Conservation (phyloP, 345 rosid species). For the Limnanthes douglasii region DNA sequence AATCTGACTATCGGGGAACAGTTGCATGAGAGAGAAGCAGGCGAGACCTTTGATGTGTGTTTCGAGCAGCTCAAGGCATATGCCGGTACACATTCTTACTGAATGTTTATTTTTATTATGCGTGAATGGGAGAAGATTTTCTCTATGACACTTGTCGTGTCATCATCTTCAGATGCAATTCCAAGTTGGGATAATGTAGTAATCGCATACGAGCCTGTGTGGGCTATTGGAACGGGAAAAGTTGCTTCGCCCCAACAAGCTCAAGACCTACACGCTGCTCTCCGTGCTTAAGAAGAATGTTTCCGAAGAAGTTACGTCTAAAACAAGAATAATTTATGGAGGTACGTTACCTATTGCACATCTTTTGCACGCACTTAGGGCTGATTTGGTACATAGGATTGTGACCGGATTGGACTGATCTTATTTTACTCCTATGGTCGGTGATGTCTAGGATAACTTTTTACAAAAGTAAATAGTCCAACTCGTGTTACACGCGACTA, state of each 20-base stretch:
- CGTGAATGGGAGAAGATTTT: too few species aligned
- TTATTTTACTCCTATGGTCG: too few species aligned
- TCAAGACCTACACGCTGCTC: constrained; percentile 85
- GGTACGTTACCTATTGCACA: too few species aligned
- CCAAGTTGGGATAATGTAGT: constrained; percentile 88
- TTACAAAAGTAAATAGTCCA: too few species aligned
- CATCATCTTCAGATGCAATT: constrained; percentile 44
- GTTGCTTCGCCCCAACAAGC: constrained; percentile 94
- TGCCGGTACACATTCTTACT: constrained; percentile 39
- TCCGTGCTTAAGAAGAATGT: constrained; percentile 78
- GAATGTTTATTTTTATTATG: neutral
- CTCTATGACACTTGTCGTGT: neutral
- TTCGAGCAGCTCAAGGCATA: constrained; percentile 77
- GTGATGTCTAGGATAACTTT: too few species aligned
- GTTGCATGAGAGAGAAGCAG: constrained; percentile 87
- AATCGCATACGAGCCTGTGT: constrained; percentile 94
- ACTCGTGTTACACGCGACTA: too few species aligned
- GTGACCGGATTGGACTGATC: too few species aligned
- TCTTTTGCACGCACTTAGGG: too few species aligned
- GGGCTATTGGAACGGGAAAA: constrained; percentile 99
- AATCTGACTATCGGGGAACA: constrained; percentile 83
- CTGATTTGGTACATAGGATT: too few species aligned
- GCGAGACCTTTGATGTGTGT: constrained; percentile 92
- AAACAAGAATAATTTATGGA: constrained; percentile 92
- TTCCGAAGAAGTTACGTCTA: constrained; percentile 82